These are phyloP conservation scores for Yamadazyma siamensis DNA, from an alignment of 1,139 yeast genomes.

Conservation along the genomic window DNA sequence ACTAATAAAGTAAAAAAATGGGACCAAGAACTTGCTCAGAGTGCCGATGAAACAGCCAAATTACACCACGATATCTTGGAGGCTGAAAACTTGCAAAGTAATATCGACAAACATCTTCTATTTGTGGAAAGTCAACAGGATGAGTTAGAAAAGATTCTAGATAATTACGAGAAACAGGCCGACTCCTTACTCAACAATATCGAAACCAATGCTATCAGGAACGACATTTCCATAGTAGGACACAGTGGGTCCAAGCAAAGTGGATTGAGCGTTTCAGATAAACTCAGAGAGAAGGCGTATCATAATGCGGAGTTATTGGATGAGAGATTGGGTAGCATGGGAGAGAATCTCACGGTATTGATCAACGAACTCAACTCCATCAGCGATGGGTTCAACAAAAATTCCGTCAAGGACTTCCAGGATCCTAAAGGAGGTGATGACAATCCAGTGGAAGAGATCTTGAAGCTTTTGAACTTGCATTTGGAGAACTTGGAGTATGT, in stretches of 20 bases:
- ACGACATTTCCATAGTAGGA: conserved; percentile 10
- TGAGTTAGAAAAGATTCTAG: conserved; percentile 78
- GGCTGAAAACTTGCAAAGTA: conserved; percentile 82
- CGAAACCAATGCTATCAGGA: conserved; percentile 21
- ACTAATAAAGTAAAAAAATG: conserved; percentile 74
- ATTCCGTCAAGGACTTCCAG: conserved; percentile 29
- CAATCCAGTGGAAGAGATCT: conserved; percentile 63
- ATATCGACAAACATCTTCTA: conserved; percentile 80
- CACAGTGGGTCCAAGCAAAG: conserved; percentile 7
- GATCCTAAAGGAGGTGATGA: conserved; percentile 16
- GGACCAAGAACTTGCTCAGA: conserved; percentile 80
- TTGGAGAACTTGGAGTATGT: conserved; percentile 86
- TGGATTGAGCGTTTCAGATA: conserved; percentile 57
- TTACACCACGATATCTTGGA: conserved; percentile 73
- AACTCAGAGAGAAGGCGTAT: conserved; percentile 87
- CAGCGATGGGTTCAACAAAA: conserved; percentile 75
- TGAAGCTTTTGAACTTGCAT: conserved; percentile 82
- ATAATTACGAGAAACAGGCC: conserved; percentile 84
- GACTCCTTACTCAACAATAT: conserved; percentile 51
- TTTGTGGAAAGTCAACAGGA: conserved; percentile 92
- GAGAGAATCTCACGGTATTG: conserved; percentile 69
- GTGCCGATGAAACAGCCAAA: conserved; percentile 81
- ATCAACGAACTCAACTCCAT: conserved; percentile 85
- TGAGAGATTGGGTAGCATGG: conserved; percentile 74
- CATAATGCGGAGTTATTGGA: conserved; percentile 83